These are phyloP conservation scores for Clavaria fumosa DNA, from an alignment of 768 basidiomycete genomes.

Conservation along the genomic window DNA sequence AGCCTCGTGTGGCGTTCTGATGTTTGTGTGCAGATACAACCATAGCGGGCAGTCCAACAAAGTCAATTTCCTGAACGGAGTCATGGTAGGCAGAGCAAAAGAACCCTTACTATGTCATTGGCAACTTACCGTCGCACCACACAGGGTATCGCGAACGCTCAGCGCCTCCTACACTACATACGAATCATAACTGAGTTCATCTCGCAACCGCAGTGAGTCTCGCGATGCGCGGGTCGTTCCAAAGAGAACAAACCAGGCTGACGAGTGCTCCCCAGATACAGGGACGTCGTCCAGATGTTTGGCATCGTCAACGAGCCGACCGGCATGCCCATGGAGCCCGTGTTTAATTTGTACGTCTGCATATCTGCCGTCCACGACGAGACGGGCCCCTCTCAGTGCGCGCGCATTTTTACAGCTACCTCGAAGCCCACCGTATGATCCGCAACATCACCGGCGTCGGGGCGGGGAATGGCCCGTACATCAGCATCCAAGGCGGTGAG, in stretches of 20 bases:
- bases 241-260: not conserved
- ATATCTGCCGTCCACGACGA: slow-evolving; percentile 14
- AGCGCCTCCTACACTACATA: slow-evolving; percentile 58
- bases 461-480: slow-evolving; percentile 39
- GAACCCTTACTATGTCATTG: too few species aligned
- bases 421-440: slow-evolving; percentile 42
- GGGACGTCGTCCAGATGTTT: slow-evolving; percentile 40
- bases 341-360: slow-evolving; percentile 17
- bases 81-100: slow-evolving; percentile 94
- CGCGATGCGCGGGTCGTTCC: slow-evolving; percentile 44
- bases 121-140: too few species aligned
- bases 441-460: slow-evolving; percentile 60
- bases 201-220: slow-evolving; percentile 17
- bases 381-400: slow-evolving; percentile 24
- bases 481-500: slow-evolving; percentile 9
- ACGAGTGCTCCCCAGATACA: slow-evolving; percentile 7
- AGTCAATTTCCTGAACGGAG: slow-evolving; percentile 68
- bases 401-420: slow-evolving; percentile 28
- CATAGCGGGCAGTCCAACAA: slow-evolving; percentile 75
- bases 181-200: slow-evolving; percentile 87
- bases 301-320: slow-evolving; percentile 54
- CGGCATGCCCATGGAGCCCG: slow-evolving; percentile 32
- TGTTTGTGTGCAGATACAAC: slow-evolving; percentile 25
- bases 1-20: not conserved
- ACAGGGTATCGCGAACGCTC: slow-evolving; percentile 82